Base-by-base conservation (phyloP, 2,329 filamentous ascomycete species). In the Hypoxylon sp. region DNA sequence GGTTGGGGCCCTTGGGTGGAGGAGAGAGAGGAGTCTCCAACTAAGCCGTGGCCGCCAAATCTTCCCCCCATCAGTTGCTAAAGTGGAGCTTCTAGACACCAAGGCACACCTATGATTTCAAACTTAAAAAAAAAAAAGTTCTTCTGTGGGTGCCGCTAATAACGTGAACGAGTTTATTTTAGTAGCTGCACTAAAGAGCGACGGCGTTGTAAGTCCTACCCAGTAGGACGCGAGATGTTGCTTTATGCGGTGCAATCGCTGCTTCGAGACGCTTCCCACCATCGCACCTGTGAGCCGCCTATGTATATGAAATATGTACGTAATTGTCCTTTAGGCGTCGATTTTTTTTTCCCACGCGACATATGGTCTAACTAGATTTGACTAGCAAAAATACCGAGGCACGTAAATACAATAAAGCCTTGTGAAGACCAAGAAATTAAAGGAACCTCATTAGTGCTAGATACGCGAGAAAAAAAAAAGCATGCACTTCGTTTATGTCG, bases 1-100 rank as follows among this genome's bases (percentile, higher is more conserved):
- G 69, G 60, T 60, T 66, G 67, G 72, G 69, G 60, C 65, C 63
- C 59, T 67, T 69, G 63, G 68, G 70, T 68, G 71, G 71, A 68
- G 71, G 69, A 61, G 57, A 59, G 65, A 59, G 65, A 52, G 52
- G 56, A 63, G 38, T 60, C 60, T 63, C 62, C 58, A 65, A 61
- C 57, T 45, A 58, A 56, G 60, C 67, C 52, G 67, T 55, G 63
- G 45, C 63, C 56, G 48, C 60, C 63, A 66, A 57, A 63, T 41
- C 51, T 34, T 30, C 56, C 28, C 60, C 60, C 57, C 45, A 66
- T 63, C 64, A 70, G 65, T 65, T 64, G 60, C 61, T 48, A 68
- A 62, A 61, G 67, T 71, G 68, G 69, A 69, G 58, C 65, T 58
- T 43, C 63, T 53, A 68, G 60, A 63, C 60, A 59, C 51, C 28